Conservation (phyloP, 805 yeast genomes). For the Wickerhamomyces canadensis region DNA sequence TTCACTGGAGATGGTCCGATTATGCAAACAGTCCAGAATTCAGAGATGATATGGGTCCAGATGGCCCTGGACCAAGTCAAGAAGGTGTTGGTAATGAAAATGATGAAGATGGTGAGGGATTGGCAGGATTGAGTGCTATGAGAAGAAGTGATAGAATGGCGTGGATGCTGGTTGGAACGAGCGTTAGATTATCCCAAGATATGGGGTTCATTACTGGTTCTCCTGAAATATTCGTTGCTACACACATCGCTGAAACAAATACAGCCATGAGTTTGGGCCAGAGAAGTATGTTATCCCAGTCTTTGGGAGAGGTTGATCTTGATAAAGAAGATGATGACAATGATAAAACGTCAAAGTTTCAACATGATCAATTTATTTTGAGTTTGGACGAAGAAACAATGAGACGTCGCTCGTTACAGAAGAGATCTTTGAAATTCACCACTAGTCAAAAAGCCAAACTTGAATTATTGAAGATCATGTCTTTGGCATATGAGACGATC, state of each 20-base stretch:
- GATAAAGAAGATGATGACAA: constrained; percentile 34
- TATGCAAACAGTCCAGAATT: constrained; percentile 60
- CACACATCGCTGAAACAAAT: constrained; percentile 79
- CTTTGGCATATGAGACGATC: constrained; percentile 78
- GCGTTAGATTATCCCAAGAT: constrained; percentile 81
- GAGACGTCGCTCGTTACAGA: constrained; percentile 21
- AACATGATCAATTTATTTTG: constrained; percentile 27
- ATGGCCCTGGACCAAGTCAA: constrained; percentile 6
- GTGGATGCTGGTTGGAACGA: constrained; percentile 89
- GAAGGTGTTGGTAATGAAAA: constrained; percentile 1
- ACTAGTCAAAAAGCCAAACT: constrained; percentile 67
- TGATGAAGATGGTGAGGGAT: constrained; percentile 37
- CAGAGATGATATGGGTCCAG: constrained; percentile 8
- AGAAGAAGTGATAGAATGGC: constrained; percentile 85
- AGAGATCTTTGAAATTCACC: constrained; percentile 45
- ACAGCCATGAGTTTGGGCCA: constrained; percentile 79
- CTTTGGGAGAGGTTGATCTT: constrained; percentile 61
- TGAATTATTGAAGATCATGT: constrained; percentile 71
- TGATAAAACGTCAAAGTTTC: constrained; percentile 20
- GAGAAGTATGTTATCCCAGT: constrained; percentile 69
- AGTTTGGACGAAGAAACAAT: constrained; percentile 25
- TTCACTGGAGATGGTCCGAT: constrained; percentile 83
- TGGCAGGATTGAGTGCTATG: constrained; percentile 79
- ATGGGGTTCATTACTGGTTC: constrained; percentile 74
- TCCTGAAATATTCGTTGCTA: constrained; percentile 70